Base-by-base conservation (phyloP, 1,284 basidiomycete genomes). In the Violaceomyces palustris region DNA sequence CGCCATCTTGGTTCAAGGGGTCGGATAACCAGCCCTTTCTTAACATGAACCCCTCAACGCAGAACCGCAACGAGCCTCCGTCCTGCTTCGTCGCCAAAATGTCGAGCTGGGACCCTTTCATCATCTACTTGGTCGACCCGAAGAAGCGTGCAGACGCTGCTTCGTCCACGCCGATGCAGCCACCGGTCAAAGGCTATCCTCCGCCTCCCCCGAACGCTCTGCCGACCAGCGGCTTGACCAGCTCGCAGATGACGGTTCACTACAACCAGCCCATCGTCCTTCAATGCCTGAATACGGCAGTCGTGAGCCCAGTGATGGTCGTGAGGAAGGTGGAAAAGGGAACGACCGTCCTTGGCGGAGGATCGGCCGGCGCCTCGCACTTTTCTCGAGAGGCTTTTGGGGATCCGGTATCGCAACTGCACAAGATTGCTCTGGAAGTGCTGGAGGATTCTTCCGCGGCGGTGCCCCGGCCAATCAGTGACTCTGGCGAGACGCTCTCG, bases 211-310 rank as follows among this genome's bases (percentile, higher is more conserved):
- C 85, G 12, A 92, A 92, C 60, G 88, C 88, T 84, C 91, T 50
- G 77, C 86, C 14, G 83, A 87, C 76, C 21, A 53, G 24, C 88
- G 90, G 21, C 83, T 84, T 23, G 89, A 92, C 64, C 87, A 88
- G 86, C 92, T 50, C 78, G 84, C 12, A 85, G 29, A 53, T 51
- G 45, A 58, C 64, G 27, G 85, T 97, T 47, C 88, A 91, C 74
- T 96, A 94, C 79, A 97, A 97, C 69, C 88, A 92, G 72, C 91
- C 89, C 0, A 85, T 97, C 36, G 88, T 97, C 24, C 77, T 97
- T 15, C 93, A 97, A 71, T 96, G 91, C 64, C 78, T 96, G 52
- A 87, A 87, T 7, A 93, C 92, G 2, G 92, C 91, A 17, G 85
- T 90, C 21, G 87, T 92, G 61, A 90, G 88, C 46, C 92, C 92